phyloP scores from a whole-genome alignment of 2,329 filamentous ascomycete genomes.

The Tolypocladium inflatum region DNA sequence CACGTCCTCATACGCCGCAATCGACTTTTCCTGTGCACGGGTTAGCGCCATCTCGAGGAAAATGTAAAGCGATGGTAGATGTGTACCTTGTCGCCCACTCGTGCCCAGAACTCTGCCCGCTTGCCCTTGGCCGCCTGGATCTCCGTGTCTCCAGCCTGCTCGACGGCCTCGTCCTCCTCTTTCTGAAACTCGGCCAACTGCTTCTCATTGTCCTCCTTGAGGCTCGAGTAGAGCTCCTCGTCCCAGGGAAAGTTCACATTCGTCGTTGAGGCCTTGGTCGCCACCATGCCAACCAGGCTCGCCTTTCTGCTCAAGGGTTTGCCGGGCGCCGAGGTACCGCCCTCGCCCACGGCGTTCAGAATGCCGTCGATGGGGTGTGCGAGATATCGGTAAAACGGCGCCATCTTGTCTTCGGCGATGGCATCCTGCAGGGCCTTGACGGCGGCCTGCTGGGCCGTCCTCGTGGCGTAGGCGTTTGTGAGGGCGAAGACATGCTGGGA shows the following conservation, averaged over 20 bases:
- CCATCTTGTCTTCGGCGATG: conserved; percentile 78
- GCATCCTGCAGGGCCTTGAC: conserved; percentile 71
- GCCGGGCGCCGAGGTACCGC: conserved; percentile 35
- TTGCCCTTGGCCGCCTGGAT: conserved; percentile 88
- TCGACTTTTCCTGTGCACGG: conserved; percentile 70
- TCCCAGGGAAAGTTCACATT: conserved; percentile 78
- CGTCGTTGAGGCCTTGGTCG: conserved; percentile 55
- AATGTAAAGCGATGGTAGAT: background rate
- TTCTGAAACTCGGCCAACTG: conserved; percentile 71
- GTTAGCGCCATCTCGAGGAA: conserved; percentile 8
- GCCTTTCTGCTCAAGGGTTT: conserved; percentile 58
- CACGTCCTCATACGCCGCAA: conserved; percentile 83
- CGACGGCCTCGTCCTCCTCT: conserved; percentile 86
- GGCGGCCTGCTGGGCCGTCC: conserved; percentile 57
- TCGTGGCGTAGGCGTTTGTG: conserved; percentile 67
- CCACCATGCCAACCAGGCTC: conserved; percentile 65
- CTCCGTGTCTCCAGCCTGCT: conserved; percentile 95
- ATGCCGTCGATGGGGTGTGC: conserved; percentile 76
- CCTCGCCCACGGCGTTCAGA: conserved; percentile 67
- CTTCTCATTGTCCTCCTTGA: conserved; percentile 68
- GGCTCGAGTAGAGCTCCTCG: conserved; percentile 70
- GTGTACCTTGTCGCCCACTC: conserved; percentile 85
- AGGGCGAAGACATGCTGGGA: conserved; percentile 81
- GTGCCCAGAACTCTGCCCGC: conserved; percentile 90
- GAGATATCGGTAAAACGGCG: conserved; percentile 75